Base-by-base conservation (phyloP, 108 stramenopile species). In the Asterionellopsis glacialis region DNA sequence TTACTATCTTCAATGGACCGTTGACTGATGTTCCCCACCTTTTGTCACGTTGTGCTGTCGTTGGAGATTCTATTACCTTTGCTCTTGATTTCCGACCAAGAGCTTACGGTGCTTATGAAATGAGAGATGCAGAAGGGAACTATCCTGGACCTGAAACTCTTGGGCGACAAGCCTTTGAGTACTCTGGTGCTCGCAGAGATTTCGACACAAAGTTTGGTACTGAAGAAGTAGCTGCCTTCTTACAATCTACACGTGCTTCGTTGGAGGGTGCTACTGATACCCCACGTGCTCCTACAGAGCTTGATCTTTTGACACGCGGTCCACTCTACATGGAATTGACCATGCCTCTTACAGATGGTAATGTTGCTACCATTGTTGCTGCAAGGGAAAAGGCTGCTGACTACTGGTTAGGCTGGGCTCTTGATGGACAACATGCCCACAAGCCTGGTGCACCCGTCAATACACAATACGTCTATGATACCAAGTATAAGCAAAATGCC, bases 1-100 rank as follows among this genome's bases (percentile, higher is more conserved):
- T 91, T 22, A 87, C 86, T 9, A 75, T 88, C 26, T 91, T 75
- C 77, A 85, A 85, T 73, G 90, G 86, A 23, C 90, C 90, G 23
- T 51, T 91, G 65, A 86, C 82, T 11, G 69, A 78, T 61, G 84
- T 88, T 18, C 90, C 90, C 16, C 90, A 91, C 56, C 57, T 91
- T 38, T 61, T 88, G 16, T 83, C 83, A 11, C 57, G 83, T 38
- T 73, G 68, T 27, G 67, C 68, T 19, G 59, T 84, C 23, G 23
- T 48, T 2, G 51, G 55, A 0, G 74, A 57, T 15, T 67, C 28
- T 11, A 18, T 88, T 43, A 48, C 65, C 24, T 71, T 88, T 18
- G 68, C 56, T 41, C 49, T 88, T 26, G 90, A 91, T 62, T 79
- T 84, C 51, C 77, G 90, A 44, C 86, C 90, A n/a, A 68, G 90